phyloP scores from a whole-genome alignment of 1,284 basidiomycete genomes.

The Trichosporon faecale region DNA sequence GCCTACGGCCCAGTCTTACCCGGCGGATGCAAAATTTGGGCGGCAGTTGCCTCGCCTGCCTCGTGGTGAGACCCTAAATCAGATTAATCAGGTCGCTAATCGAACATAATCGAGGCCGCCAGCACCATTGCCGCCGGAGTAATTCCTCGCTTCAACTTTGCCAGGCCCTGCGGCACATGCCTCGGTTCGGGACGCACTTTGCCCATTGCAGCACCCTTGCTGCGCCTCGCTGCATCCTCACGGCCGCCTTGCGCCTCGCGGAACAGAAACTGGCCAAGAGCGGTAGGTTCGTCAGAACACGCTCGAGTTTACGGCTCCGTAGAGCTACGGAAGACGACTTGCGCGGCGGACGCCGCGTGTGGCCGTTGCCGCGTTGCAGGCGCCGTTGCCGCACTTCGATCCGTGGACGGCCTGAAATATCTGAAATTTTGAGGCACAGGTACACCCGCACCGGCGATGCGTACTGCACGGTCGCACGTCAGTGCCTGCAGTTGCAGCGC shows the following conservation, averaged over 20 bases:
- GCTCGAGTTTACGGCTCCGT: not conserved
- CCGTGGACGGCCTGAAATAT: not conserved
- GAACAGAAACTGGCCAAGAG: not conserved
- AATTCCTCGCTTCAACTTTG: not conserved
- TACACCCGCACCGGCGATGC: not conserved
- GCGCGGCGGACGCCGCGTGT: not conserved
- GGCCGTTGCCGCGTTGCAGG: not conserved
- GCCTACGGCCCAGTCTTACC: not conserved
- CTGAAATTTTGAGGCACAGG: not conserved
- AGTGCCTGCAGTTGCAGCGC: too few species aligned
- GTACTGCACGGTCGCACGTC: not conserved
- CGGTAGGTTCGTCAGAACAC: not conserved
- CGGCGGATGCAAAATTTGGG: constrained; percentile 2
- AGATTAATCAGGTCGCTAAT: not conserved
- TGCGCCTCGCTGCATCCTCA: not conserved
- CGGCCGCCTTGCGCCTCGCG: not conserved
- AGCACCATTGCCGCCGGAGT: not conserved
- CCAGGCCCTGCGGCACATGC: not conserved
- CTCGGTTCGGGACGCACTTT: not conserved
- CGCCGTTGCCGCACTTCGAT: not conserved
- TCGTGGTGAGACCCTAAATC: not conserved
- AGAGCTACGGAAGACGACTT: not conserved
- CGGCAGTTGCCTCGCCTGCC: too few species aligned
- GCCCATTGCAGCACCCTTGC: not conserved
- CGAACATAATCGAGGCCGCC: not conserved